Conservation (phyloP, 2,329 filamentous ascomycete genomes). For the Elsinoe fawcettii region DNA sequence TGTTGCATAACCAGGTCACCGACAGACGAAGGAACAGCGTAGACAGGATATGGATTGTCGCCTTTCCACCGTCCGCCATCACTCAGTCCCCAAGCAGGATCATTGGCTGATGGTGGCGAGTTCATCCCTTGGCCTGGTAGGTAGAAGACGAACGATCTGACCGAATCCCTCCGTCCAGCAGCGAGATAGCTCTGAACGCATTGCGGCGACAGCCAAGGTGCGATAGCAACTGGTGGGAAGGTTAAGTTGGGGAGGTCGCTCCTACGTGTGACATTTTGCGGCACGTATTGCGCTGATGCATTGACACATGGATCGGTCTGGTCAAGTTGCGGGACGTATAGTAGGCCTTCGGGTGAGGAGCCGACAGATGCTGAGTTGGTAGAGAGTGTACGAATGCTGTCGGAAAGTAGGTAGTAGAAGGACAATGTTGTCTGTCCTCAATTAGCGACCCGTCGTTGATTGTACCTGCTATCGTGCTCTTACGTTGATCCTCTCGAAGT, state of each 20-base stretch:
- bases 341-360: slow-evolving; percentile 62
- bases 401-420: slow-evolving; percentile 16
- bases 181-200: slow-evolving; percentile 69
- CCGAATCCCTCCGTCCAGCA: slow-evolving; percentile 52
- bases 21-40: slow-evolving; percentile 63
- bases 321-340: slow-evolving; percentile 72
- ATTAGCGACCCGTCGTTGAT: background rate
- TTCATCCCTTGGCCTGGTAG: slow-evolving; percentile 39
- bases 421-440: slow-evolving; percentile 18
- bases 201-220: slow-evolving; percentile 70
- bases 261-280: slow-evolving; percentile 64
- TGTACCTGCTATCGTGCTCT: background rate
- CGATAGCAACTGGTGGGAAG: slow-evolving; percentile 71
- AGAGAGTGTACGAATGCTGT: slow-evolving; percentile 68
- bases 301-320: slow-evolving; percentile 54
- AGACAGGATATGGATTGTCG: slow-evolving; percentile 69
- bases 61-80: slow-evolving; percentile 65
- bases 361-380: slow-evolving; percentile 56
- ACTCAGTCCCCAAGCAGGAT: slow-evolving; percentile 61
- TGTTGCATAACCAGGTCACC: slow-evolving; percentile 64
- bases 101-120: slow-evolving; percentile 58
- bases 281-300: slow-evolving; percentile 58
- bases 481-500: slow-evolving; percentile 10
- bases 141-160: slow-evolving; percentile 54
- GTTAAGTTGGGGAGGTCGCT: slow-evolving; percentile 57